Percentiles rank a stretch among this genome's conserved stretches.
phyloP scores from a whole-genome alignment of 208 protist species.

The Strigomonas culicis region DNA sequence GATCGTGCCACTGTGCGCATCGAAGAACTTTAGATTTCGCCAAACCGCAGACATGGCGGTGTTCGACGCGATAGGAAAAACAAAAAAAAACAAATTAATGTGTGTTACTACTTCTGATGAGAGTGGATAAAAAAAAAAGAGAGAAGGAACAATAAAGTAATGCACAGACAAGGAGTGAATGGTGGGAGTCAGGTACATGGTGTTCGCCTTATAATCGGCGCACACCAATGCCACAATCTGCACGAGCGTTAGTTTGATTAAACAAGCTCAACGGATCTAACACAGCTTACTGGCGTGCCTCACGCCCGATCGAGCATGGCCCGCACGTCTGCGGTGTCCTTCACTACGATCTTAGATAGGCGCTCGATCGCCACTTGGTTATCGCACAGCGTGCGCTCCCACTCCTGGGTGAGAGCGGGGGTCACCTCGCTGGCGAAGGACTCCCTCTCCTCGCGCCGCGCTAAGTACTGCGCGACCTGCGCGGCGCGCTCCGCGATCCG shows the following conservation, averaged over 20 bases:
- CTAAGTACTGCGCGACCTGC: conserved; percentile 19
- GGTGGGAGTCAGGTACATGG: too few relatives aligned
- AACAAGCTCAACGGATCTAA: too few relatives aligned
- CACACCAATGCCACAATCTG: too few relatives aligned
- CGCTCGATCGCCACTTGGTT: too few relatives aligned
- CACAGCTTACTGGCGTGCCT: background rate
- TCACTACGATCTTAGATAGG: conserved; percentile 26
- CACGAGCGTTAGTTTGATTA: too few relatives aligned
- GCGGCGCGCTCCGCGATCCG: conserved; percentile 43
- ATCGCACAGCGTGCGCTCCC: conserved; percentile 6
- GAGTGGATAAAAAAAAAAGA: too few relatives aligned
- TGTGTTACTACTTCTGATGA: too few relatives aligned
- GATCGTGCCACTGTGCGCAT: conserved; percentile 23
- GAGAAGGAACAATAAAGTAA: too few relatives aligned
- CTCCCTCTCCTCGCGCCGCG: background rate
- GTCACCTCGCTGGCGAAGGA: conserved; percentile 40
- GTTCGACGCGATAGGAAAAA: background rate
- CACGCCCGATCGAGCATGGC: conserved; percentile 35
- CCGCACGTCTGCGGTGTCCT: conserved; percentile 39
- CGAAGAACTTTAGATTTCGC: conserved; percentile 74
- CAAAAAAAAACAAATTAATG: background rate
- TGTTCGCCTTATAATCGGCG: too few relatives aligned
- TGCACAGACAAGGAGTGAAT: too few relatives aligned
- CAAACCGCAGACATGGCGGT: conserved; percentile 19
- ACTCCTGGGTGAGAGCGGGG: conserved; percentile 35